These are phyloP conservation scores for Sphenostylis stenocarpa DNA, from an alignment of 306 rosid species.

Conservation along the genomic window DNA sequence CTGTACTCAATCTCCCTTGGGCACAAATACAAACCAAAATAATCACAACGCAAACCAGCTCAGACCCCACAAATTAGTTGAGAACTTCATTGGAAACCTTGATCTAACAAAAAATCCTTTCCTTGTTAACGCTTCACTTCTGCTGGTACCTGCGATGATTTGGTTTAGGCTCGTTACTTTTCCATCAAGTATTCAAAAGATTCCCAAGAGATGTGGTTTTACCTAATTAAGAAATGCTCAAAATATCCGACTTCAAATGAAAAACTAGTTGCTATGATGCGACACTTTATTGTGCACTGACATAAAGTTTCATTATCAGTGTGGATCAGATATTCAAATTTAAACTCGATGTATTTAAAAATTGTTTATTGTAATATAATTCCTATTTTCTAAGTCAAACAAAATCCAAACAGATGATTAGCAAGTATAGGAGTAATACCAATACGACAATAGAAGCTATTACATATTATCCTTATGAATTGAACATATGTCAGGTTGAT, in stretches of 20 bases:
- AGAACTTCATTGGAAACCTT: constrained; percentile 15
- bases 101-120: constrained; percentile 18
- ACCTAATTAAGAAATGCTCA: not conserved
- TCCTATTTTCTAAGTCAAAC: not conserved
- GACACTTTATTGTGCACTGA: not conserved
- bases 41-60: constrained; percentile 36
- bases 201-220: not conserved
- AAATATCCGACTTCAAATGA: not conserved
- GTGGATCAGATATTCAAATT: not conserved
- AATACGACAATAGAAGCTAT: not conserved
- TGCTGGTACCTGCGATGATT: constrained; percentile 31
- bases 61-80: not conserved
- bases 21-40: constrained; percentile 22
- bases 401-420: not conserved
- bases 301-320: not conserved
- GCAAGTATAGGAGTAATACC: not conserved
- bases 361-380: not conserved
- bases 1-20: constrained; percentile 32
- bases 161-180: constrained; percentile 24
- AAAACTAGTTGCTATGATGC: not conserved
- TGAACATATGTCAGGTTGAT: too few species aligned
- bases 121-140: not conserved
- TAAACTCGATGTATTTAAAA: not conserved
- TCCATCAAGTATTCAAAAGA: constrained; percentile 28
- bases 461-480: not conserved